Evolutionary conservation across 1,139 yeast genomes (phyloP).

Genomic region (Suhomyces taliae): DNA sequence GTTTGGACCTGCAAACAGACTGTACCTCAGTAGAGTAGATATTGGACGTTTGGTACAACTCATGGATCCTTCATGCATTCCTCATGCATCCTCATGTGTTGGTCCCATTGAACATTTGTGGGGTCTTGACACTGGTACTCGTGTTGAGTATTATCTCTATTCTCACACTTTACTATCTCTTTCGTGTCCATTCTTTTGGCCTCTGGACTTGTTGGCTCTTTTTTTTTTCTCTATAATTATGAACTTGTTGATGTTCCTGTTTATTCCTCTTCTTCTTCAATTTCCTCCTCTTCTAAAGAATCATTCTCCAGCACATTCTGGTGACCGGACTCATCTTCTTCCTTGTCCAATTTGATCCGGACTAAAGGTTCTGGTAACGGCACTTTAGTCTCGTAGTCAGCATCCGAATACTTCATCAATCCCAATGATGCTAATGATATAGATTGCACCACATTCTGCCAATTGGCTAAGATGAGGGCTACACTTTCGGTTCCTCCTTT

Average conservation of each 20-base stretch:
- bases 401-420: conserved; percentile 46
- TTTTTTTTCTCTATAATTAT: no score
- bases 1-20: no score
- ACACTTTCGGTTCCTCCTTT: conserved; percentile 62
- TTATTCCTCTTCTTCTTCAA: conserved; percentile 14
- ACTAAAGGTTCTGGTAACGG: conserved; percentile 62
- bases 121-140: no score
- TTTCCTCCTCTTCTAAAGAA: conserved; percentile 13
- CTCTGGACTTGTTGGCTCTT: neutral
- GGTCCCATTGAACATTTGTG: no score
- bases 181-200: no score
- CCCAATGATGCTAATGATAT: conserved; percentile 69
- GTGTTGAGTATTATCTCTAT: no score
- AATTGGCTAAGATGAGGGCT: conserved; percentile 56
- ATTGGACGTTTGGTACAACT: no score
- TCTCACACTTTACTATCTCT: no score
- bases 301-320: neutral
- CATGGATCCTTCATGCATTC: no score
- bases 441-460: conserved; percentile 69
- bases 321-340: conserved; percentile 14
- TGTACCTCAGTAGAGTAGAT: no score
- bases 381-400: conserved; percentile 40
- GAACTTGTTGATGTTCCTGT: neutral
- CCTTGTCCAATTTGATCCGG: conserved; percentile 54
- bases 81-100: no score